Evolutionary conservation across 2,329 filamentous ascomycete species (phyloP), one percentile per base, ranked within the genome.

Genomic region (Mycocentrospora acerina): DNA sequence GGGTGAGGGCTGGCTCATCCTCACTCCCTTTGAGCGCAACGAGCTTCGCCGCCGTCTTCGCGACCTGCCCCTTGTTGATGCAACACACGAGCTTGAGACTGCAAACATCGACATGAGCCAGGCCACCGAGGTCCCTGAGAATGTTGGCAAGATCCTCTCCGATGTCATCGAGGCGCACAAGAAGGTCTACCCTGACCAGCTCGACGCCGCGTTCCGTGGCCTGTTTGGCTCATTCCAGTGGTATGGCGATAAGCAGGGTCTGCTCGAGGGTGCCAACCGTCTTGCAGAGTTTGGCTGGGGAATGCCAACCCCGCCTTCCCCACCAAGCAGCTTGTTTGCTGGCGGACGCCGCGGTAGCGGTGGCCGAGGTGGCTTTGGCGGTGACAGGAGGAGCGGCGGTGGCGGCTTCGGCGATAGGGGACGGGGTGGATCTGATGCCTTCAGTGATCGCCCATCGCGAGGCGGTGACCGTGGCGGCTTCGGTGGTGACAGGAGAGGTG

Each of bases 1-100:
- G 51, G 87, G 87, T 29, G 74, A 87, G 57, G 86, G 83, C 40
- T 88, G 80, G 76, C 65, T 90, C 24, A 65, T 91, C 31, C 47
- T 88, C 2, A 71, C 80, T 1, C 66, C 79, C 9, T 57, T 73
- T 11, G 83, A 88, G 53, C 61, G 76, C 6, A 13, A 48, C 0
- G 63, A 70, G 29, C 71, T 79, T 3, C 72, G 78, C 29, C 53
- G 58, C 8, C 70, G 79, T 32, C 74, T 90, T 36, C 61, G 66
- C 4, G 75, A 75, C 4, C 71, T 90, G 11, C 83, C 83, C 11
- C 73, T 89, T 49, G 15, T 12, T 13, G 67, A 80, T 55, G 72
- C 73, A 6, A 78, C 81, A 50, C 57, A 66, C 4, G 69, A 69
- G 1, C 62, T 88, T 1, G 64, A 75, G 39, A 70, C 72, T 19